A percentile compares a stretch with the other conserved stretches of the same genome.
phyloP scores from a whole-genome alignment of 1,139 yeast genomes.

The Zygotorulaspora mrakii region DNA sequence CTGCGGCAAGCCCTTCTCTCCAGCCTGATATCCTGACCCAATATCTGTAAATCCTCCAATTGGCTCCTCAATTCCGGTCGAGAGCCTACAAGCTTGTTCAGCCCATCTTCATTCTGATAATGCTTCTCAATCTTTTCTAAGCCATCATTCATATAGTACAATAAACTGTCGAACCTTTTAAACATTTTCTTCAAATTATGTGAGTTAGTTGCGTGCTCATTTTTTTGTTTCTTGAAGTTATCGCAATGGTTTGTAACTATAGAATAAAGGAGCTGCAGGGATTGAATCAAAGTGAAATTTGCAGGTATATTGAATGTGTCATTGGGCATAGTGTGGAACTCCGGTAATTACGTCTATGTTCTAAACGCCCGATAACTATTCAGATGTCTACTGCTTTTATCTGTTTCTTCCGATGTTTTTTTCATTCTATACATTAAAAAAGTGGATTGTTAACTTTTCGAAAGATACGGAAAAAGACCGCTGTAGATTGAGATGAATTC shows the following conservation, averaged over 20 bases:
- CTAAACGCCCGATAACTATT: neutral
- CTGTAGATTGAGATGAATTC: too few relatives aligned
- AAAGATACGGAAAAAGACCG: too few relatives aligned
- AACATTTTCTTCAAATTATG: slow-evolving; percentile 19
- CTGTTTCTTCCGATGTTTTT: neutral
- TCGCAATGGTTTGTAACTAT: slow-evolving; percentile 28
- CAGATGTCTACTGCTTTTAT: neutral
- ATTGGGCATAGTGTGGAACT: slow-evolving; percentile 20
- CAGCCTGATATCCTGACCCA: slow-evolving; percentile 32
- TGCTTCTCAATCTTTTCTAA: slow-evolving; percentile 23
- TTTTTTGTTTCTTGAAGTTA: slow-evolving; percentile 22
- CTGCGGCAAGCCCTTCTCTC: slow-evolving; percentile 17
- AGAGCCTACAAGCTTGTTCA: slow-evolving; percentile 11
- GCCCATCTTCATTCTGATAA: slow-evolving; percentile 20
- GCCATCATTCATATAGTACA: slow-evolving; percentile 30
- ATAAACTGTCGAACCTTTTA: slow-evolving; percentile 18
- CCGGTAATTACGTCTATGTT: neutral
- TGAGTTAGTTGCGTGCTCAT: slow-evolving; percentile 9
- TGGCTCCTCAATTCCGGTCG: slow-evolving; percentile 17
- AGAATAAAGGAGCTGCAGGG: slow-evolving; percentile 30
- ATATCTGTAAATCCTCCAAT: slow-evolving; percentile 29
- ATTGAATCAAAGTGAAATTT: slow-evolving; percentile 29
- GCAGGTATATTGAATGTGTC: slow-evolving; percentile 33
- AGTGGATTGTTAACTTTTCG: too few relatives aligned
- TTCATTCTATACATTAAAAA: neutral